A percentile compares a stretch with the other conserved stretches of the same genome.
These are phyloP conservation scores for Chytriomyces confervae DNA, from an alignment of 192 early-diverging fungal species.

Conservation along the genomic window DNA sequence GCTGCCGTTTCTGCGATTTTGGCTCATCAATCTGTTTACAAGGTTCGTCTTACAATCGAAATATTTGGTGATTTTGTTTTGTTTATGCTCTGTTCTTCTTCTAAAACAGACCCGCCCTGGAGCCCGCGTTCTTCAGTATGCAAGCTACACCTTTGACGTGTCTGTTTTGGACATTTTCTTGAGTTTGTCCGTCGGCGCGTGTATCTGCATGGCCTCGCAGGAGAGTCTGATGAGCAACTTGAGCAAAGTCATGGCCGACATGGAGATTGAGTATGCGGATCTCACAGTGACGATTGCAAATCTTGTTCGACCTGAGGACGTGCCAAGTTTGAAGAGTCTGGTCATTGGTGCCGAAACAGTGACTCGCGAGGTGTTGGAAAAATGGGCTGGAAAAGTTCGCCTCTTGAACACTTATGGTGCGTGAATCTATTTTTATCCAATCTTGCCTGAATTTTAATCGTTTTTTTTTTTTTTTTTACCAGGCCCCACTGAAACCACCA, in stretches of 20 bases:
- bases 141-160: conserved; percentile 36
- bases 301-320: conserved; percentile 15
- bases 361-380: not conserved
- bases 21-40: not conserved
- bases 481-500: not conserved
- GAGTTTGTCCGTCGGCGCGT: conserved; percentile 16
- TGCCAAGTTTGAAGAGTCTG: conserved; percentile 35
- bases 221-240: conserved; percentile 14
- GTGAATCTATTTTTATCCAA: not conserved
- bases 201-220: conserved; percentile 13
- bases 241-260: not conserved
- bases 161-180: conserved; percentile 29
- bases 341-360: conserved; percentile 33
- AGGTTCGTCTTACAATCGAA: not conserved
- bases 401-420: not conserved
- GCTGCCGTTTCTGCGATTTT: conserved; percentile 18
- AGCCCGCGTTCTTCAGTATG: conserved; percentile 23
- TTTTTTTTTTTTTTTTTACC: not conserved
- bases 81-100: conserved; percentile 7
- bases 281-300: not conserved
- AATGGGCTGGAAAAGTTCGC: not conserved
- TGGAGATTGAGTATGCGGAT: conserved; percentile 24
- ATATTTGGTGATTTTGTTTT: conserved; percentile 5
- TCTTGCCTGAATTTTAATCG: not conserved
- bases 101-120: not conserved